Percentiles rank a stretch among this genome's conserved stretches.
Evolutionary conservation across 2,329 filamentous ascomycete species (phyloP).

Genomic region (Fusarium scirpi): DNA sequence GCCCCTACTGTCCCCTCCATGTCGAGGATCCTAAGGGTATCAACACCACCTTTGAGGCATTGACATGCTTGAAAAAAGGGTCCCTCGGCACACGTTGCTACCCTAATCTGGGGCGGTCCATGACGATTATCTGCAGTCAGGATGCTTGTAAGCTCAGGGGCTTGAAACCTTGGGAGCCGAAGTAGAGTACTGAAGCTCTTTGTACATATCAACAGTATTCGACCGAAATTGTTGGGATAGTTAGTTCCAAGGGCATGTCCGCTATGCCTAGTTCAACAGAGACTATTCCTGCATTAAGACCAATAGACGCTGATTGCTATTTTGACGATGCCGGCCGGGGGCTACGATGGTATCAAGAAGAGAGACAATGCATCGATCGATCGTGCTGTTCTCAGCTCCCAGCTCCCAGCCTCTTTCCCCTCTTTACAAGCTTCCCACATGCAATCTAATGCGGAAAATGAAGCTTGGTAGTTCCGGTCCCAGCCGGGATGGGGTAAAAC

Average conservation of each 20-base stretch:
- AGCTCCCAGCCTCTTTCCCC: neutral
- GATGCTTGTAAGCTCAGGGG: neutral
- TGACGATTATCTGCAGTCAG: neutral
- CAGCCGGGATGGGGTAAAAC: neutral
- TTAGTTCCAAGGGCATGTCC: neutral
- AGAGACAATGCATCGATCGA: neutral
- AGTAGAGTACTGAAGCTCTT: neutral
- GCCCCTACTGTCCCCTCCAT: conserved; percentile 31
- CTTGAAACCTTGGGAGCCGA: neutral
- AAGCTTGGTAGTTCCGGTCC: neutral
- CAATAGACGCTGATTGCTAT: neutral
- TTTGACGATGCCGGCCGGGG: neutral
- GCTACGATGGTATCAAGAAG: neutral
- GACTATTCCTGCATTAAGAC: neutral
- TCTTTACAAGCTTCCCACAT: neutral
- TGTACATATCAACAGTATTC: neutral
- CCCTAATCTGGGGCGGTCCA: neutral
- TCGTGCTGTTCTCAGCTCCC: neutral
- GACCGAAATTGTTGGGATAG: neutral
- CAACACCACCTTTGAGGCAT: conserved; percentile 29
- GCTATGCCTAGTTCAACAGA: neutral
- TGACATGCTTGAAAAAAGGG: conserved; percentile 16
- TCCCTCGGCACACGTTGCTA: neutral
- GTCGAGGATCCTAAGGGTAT: conserved; percentile 25
- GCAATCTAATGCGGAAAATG: neutral